These are phyloP conservation scores for Aspergillus bombycis DNA, from an alignment of 2,329 filamentous ascomycete species.

Conservation along the genomic window DNA sequence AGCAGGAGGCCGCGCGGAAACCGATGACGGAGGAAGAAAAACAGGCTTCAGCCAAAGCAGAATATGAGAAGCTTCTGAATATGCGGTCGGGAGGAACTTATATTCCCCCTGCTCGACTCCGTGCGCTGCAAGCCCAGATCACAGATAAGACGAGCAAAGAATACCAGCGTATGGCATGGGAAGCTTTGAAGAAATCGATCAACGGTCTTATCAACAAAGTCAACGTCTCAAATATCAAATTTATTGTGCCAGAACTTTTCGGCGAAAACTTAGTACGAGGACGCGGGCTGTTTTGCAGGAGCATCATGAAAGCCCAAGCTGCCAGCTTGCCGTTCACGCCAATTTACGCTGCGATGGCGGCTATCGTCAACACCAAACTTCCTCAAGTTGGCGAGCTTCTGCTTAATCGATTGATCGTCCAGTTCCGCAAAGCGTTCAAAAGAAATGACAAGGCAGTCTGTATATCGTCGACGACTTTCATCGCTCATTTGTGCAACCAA, in stretches of 20 bases:
- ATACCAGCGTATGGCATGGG: slow-evolving; percentile 99
- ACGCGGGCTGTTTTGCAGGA: slow-evolving; percentile 88
- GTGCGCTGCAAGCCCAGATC: slow-evolving; percentile 92
- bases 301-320: slow-evolving; percentile 98
- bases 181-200: slow-evolving; percentile 97
- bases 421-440: slow-evolving; percentile 94
- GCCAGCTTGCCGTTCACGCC: slow-evolving; percentile 94
- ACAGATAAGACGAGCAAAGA: slow-evolving; percentile 96
- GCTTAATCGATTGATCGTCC: slow-evolving; percentile 79
- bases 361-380: slow-evolving; percentile 96
- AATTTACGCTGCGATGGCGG: slow-evolving; percentile 93
- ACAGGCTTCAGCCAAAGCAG: slow-evolving; percentile 83
- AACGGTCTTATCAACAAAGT: slow-evolving; percentile 99
- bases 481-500: slow-evolving; percentile 93
- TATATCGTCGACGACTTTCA: slow-evolving; percentile 87
- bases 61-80: slow-evolving; percentile 88
- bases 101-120: slow-evolving; percentile 86
- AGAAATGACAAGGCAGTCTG: slow-evolving; percentile 97
- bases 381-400: slow-evolving; percentile 92
- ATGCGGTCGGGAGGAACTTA: slow-evolving; percentile 96
- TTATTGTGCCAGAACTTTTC: slow-evolving; percentile 94
- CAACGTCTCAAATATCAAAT: slow-evolving; percentile 97
- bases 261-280: slow-evolving; percentile 91
- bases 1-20: slow-evolving; percentile 52
- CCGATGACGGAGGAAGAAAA: slow-evolving; percentile 77